Conservation (phyloP, 2,329 filamentous ascomycete species). For the Cercospora beticola region DNA sequence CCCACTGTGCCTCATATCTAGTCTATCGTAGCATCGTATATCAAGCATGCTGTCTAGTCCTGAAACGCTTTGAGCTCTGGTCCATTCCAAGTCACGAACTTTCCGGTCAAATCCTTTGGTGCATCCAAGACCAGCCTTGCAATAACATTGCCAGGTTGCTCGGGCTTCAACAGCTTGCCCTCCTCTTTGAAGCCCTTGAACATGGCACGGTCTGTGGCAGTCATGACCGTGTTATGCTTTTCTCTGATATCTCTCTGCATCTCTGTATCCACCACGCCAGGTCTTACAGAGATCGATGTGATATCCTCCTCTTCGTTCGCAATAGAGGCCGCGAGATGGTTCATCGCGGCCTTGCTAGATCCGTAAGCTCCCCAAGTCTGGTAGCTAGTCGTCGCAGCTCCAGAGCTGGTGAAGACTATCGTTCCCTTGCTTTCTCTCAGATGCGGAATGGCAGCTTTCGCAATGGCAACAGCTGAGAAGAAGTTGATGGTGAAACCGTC, state of each 20-base stretch:
- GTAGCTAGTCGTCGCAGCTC: constrained; percentile 67
- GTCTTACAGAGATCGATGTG: constrained; percentile 69
- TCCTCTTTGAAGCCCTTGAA: constrained; percentile 70
- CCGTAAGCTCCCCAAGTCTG: constrained; percentile 78
- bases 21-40: background rate
- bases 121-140: constrained; percentile 71
- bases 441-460: constrained; percentile 69
- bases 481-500: constrained; percentile 78
- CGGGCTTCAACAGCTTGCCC: constrained; percentile 67
- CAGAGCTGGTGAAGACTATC: constrained; percentile 77
- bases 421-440: constrained; percentile 66
- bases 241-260: constrained; percentile 86
- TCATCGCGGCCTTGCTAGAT: constrained; percentile 77
- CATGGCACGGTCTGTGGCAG: constrained; percentile 56
- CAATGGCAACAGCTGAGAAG: constrained; percentile 76
- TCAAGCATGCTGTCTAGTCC: constrained; percentile 19
- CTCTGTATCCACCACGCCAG: constrained; percentile 81
- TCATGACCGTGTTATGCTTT: constrained; percentile 63
- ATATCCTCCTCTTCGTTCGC: constrained; percentile 75
- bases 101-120: constrained; percentile 68
- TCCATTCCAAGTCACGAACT: constrained; percentile 63
- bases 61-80: constrained; percentile 37
- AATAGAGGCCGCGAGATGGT: constrained; percentile 73
- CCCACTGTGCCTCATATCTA: background rate
- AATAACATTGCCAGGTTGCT: constrained; percentile 83